Evolutionary conservation across 495 filamentous ascomycete genomes (phyloP), one percentile per base, ranked within the genome.

Genomic region (Acidomyces sp.): DNA sequence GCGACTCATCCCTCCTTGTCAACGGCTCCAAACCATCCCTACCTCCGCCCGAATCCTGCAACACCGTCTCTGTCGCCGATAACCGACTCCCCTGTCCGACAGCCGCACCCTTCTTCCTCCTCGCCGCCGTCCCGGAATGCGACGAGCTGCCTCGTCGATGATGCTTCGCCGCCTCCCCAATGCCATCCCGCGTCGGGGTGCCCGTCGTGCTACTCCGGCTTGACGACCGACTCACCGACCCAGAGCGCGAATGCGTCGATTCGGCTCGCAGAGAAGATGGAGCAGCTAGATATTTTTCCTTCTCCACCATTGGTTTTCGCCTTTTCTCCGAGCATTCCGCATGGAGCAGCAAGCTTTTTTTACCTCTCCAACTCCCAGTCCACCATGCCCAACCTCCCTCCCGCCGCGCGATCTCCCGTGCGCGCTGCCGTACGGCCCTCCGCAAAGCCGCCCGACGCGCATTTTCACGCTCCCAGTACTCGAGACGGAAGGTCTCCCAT

Each of bases 391-490:
- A 90, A 18, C 79, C 74, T n/a, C 80, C 71, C 31, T 81, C 67
- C 40, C 74, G 60, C 48, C 69, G 70, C 5, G 80, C 78, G 20
- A 81, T 54, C 41, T 77, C 73, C 22, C 70, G 69, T 47, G 83
- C 74, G 4, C 70, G 70, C 42, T 73, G 68, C 35, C 71, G 69
- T 17, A 90, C 55, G 52, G 79, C 78, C 34, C 72, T 63, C 30
- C 84, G 71, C 26, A 94, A 62, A 33, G 80, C 57, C 4, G 76
- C 71, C 11, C 90, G 82, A 3, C 85, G 74, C 61, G 90, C 85
- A 52, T 97, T 97, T 60, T 97, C 92, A 45, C 75, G 78, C 49
- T 94, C 90, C 90, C 90, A 97, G 55, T 93, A 97, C 43, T 94
- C 86, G 20, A 78, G 72, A 24, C 92, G 71, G 59, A 88, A 97